phyloP scores from a whole-genome alignment of 352 stramenopile species.

The Blastocystis sp. region DNA sequence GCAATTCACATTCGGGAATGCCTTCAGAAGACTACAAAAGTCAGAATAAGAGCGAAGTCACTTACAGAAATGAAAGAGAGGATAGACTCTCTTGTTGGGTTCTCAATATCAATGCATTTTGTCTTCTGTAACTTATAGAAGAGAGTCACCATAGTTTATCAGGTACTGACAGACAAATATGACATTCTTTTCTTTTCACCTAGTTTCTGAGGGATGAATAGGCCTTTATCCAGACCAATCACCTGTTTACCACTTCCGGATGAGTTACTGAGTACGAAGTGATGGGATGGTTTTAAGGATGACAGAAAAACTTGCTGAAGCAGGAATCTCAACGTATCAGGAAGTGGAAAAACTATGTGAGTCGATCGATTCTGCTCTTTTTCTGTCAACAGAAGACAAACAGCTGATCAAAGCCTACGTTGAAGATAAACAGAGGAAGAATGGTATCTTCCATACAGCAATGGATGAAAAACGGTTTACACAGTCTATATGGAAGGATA shows the following conservation, averaged over 20 bases:
- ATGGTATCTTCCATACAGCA: neutral
- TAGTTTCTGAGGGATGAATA: neutral
- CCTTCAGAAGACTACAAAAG: neutral
- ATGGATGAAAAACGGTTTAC: neutral
- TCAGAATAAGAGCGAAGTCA: neutral
- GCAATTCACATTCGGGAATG: slow-evolving; percentile 19
- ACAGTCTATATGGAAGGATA: slow-evolving; percentile 17
- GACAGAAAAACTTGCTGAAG: neutral
- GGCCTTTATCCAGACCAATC: neutral
- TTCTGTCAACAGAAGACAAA: neutral
- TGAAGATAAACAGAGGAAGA: neutral
- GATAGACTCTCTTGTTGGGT: neutral
- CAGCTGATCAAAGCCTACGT: neutral
- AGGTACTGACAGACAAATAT: neutral
- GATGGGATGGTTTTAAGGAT: neutral
- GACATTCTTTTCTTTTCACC: neutral
- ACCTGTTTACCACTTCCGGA: neutral
- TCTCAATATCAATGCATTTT: neutral
- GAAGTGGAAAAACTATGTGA: neutral
- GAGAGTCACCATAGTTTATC: slow-evolving; percentile 22
- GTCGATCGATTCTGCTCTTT: neutral
- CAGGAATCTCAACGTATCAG: neutral
- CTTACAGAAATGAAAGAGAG: neutral
- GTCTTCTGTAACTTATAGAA: slow-evolving; percentile 44
- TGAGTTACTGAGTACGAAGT: neutral